Evolutionary conservation across 78 protist species (phyloP).

Genomic region (Dictyostelium brefeldianum): DNA sequence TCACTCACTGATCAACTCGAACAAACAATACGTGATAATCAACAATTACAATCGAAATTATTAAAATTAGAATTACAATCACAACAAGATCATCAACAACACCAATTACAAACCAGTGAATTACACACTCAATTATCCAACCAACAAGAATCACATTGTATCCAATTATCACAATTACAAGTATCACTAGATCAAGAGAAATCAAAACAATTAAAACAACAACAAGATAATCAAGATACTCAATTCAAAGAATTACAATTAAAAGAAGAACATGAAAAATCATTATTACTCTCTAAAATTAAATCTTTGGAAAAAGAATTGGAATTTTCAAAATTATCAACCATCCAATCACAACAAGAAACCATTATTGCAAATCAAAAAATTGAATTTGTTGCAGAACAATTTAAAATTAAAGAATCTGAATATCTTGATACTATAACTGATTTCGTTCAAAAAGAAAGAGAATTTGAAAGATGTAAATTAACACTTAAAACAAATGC

Average conservation of each 20-base stretch:
- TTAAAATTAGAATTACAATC: background rate
- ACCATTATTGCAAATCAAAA: background rate
- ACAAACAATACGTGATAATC: background rate
- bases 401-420: conserved; percentile 13
- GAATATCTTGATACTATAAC: conserved; percentile 19
- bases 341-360: background rate
- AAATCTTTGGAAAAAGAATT: background rate
- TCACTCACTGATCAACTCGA: background rate
- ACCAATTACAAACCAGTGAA: background rate
- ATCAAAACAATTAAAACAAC: background rate
- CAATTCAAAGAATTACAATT: background rate
- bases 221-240: background rate
- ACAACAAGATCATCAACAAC: background rate
- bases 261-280: background rate
- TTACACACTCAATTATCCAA: no score
- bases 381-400: background rate
- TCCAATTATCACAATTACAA: no score
- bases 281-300: background rate
- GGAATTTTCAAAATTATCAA: background rate
- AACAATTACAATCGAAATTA: background rate
- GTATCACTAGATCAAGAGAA: background rate
- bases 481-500: background rate
- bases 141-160: no score
- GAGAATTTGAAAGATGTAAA: conserved; percentile 12
- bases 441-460: background rate